Evolutionary conservation across 2,329 filamentous ascomycete species (phyloP), one percentile per base, ranked within the genome.

Genomic region (Pyricularia sp.): DNA sequence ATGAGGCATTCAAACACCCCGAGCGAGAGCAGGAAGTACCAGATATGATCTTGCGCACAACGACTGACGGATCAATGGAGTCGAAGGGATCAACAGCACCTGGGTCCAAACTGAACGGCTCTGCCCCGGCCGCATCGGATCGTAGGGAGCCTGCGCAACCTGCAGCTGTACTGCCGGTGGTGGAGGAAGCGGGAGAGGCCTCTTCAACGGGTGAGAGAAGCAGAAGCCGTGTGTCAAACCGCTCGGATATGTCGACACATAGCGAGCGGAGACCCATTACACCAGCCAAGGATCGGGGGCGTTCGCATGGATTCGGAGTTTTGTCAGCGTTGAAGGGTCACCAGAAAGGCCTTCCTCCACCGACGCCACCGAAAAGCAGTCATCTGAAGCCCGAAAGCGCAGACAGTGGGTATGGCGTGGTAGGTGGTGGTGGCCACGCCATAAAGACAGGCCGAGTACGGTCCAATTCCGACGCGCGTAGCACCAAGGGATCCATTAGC

Each of bases 171-270:
- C 81, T 98, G 2, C 94, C 94, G 0, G 90, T 97, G 11, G 93
- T 98, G 7, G 92, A 97, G 73, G 94, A 98, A 79, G 90, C 88
- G n/a, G 91, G 88, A 5, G 94, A 97, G 78, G 89, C 84, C 11
- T 86, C 84, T 9, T 92, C 90, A 70, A 84, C 88, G 28, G 87
- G 88, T 1, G 86, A 84, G 33, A 84, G 84, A 68, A 87, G 86
- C 74, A 83, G 83, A 26, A 80, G 81, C 69, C 78, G 75, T 23
- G 70, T 72, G 11, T 75, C 70, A 68, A 75, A 73, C 67, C 68
- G 58, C 70, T 74, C 33, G 72, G 76, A 59, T 78, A 75, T 23
- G 74, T 78, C 66, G n/a, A 76, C 73, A 61, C 78, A 77, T 65
- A 77, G 73, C 64, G 71, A 76, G 12, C 79, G 81, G 26, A 63